Evolutionary conservation across 1,284 basidiomycete genomes (phyloP).

Genomic region (Macrocystidia cucumis): DNA sequence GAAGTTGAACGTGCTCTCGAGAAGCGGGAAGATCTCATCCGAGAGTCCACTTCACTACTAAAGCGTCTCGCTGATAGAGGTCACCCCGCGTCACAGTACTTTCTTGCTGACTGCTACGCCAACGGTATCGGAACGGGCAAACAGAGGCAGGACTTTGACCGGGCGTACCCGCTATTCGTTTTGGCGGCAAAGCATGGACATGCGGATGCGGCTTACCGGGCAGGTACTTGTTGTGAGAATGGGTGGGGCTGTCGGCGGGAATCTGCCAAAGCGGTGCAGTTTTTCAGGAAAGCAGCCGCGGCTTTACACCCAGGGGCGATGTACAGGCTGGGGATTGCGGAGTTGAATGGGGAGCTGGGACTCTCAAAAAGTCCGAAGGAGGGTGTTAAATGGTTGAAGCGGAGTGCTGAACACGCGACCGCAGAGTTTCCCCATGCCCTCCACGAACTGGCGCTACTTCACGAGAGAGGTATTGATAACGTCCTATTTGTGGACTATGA

Average conservation of each 20-base stretch:
- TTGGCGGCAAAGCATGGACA: slow-evolving; percentile 98
- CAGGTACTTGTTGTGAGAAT: slow-evolving; percentile 97
- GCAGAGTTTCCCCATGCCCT: slow-evolving; percentile 95
- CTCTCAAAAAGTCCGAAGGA: slow-evolving; percentile 86
- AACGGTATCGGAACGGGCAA: slow-evolving; percentile 92
- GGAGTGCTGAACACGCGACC: slow-evolving; percentile 90
- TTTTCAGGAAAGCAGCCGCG: slow-evolving; percentile 91
- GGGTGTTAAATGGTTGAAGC: slow-evolving; percentile 97
- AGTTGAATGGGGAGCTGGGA: slow-evolving; percentile 93
- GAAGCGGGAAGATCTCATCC: slow-evolving; percentile 82
- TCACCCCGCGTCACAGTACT: slow-evolving; percentile 93
- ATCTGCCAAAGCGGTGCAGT: slow-evolving; percentile 86
- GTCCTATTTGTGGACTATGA: slow-evolving; percentile 96
- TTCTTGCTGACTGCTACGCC: slow-evolving; percentile 95
- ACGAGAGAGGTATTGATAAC: slow-evolving; percentile 94
- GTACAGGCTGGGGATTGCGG: slow-evolving; percentile 94
- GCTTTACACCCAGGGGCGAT: slow-evolving; percentile 91
- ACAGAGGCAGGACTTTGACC: slow-evolving; percentile 92
- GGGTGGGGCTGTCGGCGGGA: slow-evolving; percentile 97
- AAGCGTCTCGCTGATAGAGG: slow-evolving; percentile 91
- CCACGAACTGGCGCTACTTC: slow-evolving; percentile 91
- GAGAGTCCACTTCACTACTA: slow-evolving; percentile 81
- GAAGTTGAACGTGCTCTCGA: slow-evolving; percentile 73
- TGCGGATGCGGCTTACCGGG: slow-evolving; percentile 91
- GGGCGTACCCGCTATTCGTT: slow-evolving; percentile 93